Percentiles rank a stretch among this genome's conserved stretches.
Evolutionary conservation across 768 basidiomycete genomes (phyloP).

Genomic region (Multifurca ochricompacta): DNA sequence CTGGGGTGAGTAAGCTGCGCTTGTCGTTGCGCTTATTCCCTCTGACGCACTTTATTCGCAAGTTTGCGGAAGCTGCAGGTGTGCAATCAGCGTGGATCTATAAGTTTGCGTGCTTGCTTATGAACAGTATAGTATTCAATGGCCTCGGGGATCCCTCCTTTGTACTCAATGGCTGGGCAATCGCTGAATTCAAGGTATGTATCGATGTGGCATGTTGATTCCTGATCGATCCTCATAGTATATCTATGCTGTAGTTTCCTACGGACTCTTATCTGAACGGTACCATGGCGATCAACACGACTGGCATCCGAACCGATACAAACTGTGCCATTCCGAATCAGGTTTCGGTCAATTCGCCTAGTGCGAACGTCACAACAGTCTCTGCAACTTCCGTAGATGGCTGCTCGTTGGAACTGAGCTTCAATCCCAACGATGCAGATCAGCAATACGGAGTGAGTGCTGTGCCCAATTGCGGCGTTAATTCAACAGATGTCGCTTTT

Average conservation of each 20-base stretch:
- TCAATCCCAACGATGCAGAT: slow-evolving; percentile 32
- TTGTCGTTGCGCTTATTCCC: slow-evolving; percentile 23
- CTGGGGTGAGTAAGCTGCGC: slow-evolving; percentile 27
- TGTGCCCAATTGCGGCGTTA: slow-evolving; percentile 27
- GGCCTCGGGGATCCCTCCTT: slow-evolving; percentile 52
- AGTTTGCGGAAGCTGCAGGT: slow-evolving; percentile 21
- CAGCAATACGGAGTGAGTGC: slow-evolving; percentile 46
- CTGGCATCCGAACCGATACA: slow-evolving; percentile 37
- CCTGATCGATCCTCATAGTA: background rate
- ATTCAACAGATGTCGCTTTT: slow-evolving; percentile 30
- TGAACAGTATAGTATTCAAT: slow-evolving; percentile 39
- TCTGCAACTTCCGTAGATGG: slow-evolving; percentile 40
- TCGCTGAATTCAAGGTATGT: slow-evolving; percentile 43
- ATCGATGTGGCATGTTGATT: background rate
- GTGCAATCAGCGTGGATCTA: background rate
- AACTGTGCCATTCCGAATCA: slow-evolving; percentile 40
- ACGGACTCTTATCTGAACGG: slow-evolving; percentile 40
- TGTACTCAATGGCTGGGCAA: slow-evolving; percentile 43
- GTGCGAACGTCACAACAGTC: slow-evolving; percentile 31
- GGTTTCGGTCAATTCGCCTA: slow-evolving; percentile 21
- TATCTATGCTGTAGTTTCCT: slow-evolving; percentile 34
- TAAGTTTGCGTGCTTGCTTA: slow-evolving; percentile 26
- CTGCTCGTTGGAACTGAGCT: slow-evolving; percentile 34
- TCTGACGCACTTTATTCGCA: background rate
- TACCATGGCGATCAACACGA: slow-evolving; percentile 43